Percentiles rank a stretch among this genome's conserved stretches.
Conservation (phyloP, 2,329 filamentous ascomycete genomes). For the Ciborinia camelliae region DNA sequence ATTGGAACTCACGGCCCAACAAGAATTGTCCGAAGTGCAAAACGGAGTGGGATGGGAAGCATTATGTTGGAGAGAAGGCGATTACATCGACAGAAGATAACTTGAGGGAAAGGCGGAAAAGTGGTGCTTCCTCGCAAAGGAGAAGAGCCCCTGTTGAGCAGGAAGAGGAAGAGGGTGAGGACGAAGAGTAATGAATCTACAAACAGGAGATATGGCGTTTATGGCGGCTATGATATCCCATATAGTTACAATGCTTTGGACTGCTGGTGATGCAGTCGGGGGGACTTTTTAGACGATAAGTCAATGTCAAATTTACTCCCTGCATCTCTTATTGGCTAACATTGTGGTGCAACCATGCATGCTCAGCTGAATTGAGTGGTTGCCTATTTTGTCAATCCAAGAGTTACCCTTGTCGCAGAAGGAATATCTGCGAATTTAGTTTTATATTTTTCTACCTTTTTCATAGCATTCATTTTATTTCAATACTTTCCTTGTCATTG, state of each 20-base stretch:
- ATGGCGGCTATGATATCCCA: constrained; percentile 4
- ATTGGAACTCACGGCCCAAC: constrained; percentile 59
- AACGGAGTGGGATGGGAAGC: constrained; percentile 45
- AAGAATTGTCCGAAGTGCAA: constrained; percentile 63
- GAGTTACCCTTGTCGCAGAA: background rate
- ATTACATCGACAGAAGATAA: constrained; percentile 37
- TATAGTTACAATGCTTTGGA: background rate
- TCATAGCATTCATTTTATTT: background rate
- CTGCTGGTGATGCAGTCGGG: background rate
- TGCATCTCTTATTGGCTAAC: background rate
- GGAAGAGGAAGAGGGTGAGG: constrained; percentile 19
- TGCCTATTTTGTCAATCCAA: background rate
- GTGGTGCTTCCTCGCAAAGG: constrained; percentile 23
- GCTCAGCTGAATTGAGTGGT: background rate
- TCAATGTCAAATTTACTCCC: background rate
- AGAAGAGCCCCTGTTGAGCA: constrained; percentile 23
- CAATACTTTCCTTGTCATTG: background rate
- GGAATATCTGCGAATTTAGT: background rate
- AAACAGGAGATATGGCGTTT: constrained; percentile 7
- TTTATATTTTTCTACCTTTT: background rate
- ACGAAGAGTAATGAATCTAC: background rate
- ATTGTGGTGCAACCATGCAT: background rate
- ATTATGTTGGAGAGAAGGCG: constrained; percentile 37
- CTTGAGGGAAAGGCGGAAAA: constrained; percentile 35
- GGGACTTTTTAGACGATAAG: background rate